phyloP scores from a whole-genome alignment of 2,329 filamentous ascomycete species.

The Fusarium floridanum region DNA sequence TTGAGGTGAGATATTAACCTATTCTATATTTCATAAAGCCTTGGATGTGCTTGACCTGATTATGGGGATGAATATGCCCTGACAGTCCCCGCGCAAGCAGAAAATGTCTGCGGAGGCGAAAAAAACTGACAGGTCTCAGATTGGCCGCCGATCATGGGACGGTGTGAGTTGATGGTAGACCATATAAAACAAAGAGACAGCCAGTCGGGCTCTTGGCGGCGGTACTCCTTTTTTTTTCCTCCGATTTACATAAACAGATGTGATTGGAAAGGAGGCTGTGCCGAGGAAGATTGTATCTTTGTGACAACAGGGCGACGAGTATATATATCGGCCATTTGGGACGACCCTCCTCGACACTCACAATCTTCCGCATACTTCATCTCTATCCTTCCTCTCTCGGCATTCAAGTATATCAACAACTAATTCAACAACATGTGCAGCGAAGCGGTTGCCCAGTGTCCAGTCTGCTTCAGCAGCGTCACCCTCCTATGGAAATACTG shows the following conservation, averaged over 20 bases:
- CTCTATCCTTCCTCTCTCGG: not conserved
- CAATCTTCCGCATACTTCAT: not conserved
- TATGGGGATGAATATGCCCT: no score
- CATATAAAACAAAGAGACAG: not conserved
- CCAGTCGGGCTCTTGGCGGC: not conserved
- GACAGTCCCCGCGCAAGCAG: no score
- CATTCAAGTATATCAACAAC: not conserved
- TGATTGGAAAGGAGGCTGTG: not conserved
- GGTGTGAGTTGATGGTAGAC: not conserved
- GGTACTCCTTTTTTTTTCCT: not conserved
- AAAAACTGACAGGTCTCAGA: conserved; percentile 15
- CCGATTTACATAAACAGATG: not conserved
- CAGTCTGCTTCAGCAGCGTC: conserved; percentile 6
- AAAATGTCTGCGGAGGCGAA: not conserved
- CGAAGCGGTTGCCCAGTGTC: conserved; percentile 7
- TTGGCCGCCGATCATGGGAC: conserved; percentile 12
- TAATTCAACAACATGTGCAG: conserved; percentile 5
- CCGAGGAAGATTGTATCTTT: not conserved
- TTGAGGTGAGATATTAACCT: no score
- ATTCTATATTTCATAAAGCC: no score
- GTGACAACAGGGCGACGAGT: not conserved
- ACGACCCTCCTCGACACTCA: not conserved
- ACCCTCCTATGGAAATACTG: conserved; percentile 19
- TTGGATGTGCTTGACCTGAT: no score
- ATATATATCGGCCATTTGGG: not conserved